These are phyloP conservation scores for Astragalus glycyphyllos DNA, from an alignment of 306 rosid species.

Conservation along the genomic window DNA sequence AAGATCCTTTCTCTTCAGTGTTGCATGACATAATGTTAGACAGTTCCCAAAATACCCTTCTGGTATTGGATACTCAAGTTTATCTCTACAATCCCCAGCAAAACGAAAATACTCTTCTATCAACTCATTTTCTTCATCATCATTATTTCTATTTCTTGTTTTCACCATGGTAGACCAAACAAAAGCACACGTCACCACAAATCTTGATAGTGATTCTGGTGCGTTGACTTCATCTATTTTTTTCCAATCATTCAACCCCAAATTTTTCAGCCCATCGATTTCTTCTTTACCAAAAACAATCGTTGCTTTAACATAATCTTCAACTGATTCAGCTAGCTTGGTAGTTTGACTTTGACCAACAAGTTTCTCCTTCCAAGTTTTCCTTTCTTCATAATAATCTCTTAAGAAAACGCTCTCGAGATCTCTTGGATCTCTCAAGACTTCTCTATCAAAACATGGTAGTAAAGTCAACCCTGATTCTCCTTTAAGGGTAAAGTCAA, in stretches of 20 bases:
- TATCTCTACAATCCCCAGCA: conserved; percentile 51
- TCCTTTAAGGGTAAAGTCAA: not conserved
- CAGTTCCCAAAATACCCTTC: conserved; percentile 52
- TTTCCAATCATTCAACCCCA: conserved; percentile 16
- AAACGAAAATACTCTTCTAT: conserved; percentile 45
- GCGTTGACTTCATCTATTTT: not conserved
- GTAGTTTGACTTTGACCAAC: conserved; percentile 19
- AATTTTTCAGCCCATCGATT: conserved; percentile 32
- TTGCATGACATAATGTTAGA: conserved; percentile 35
- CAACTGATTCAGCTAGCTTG: not conserved
- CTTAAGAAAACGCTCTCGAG: conserved; percentile 45
- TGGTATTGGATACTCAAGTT: conserved; percentile 34
- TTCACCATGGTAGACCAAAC: conserved; percentile 41
- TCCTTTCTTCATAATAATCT: conserved; percentile 39
- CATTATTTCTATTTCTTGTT: conserved; percentile 33
- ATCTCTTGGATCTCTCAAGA: conserved; percentile 36
- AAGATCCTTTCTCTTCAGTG: conserved; percentile 40
- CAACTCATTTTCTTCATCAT: not conserved
- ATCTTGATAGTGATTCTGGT: conserved; percentile 40
- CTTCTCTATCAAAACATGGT: conserved; percentile 41
- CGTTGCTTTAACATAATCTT: conserved; percentile 35
- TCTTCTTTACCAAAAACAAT: conserved; percentile 38
- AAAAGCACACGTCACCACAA: conserved; percentile 47
- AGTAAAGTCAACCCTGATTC: not conserved
- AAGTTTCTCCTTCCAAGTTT: conserved; percentile 42